phyloP scores from a whole-genome alignment of 352 stramenopile genomes.

The Phytophthora pistaciae region DNA sequence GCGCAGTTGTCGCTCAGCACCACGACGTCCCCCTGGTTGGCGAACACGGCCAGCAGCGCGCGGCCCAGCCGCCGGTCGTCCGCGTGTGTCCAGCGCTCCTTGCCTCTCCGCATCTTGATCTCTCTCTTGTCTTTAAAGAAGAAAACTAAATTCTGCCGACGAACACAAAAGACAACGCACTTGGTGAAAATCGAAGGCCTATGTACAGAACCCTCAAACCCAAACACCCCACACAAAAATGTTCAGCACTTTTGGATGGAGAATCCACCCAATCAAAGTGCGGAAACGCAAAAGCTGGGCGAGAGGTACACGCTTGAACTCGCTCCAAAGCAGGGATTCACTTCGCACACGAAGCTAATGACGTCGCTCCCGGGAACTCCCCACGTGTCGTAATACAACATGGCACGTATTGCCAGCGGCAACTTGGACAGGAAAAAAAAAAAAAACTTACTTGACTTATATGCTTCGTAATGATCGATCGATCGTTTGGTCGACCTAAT shows the following conservation, averaged over 20 bases:
- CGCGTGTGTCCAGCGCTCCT: slow-evolving; percentile 43
- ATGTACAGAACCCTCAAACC: not conserved
- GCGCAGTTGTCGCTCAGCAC: slow-evolving; percentile 38
- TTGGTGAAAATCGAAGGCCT: slow-evolving; percentile 30
- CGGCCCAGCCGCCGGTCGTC: slow-evolving; percentile 39
- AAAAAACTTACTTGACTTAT: slow-evolving; percentile 24
- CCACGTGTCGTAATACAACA: slow-evolving; percentile 14
- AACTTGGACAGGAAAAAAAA: slow-evolving; percentile 21
- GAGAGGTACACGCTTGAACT: slow-evolving; percentile 5
- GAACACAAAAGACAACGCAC: not conserved
- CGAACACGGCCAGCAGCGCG: slow-evolving; percentile 37
- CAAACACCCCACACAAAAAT: not conserved
- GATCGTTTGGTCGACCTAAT: not conserved
- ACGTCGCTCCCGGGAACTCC: slow-evolving; percentile 5
- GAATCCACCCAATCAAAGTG: slow-evolving; percentile 2
- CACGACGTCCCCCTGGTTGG: slow-evolving; percentile 22
- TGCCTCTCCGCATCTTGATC: slow-evolving; percentile 33
- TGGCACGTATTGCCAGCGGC: not conserved
- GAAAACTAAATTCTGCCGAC: slow-evolving; percentile 6
- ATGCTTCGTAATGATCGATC: not conserved
- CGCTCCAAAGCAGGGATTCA: slow-evolving; percentile 14
- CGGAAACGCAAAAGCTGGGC: slow-evolving; percentile 13
- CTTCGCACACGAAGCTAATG: slow-evolving; percentile 5
- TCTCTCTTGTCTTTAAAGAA: slow-evolving; percentile 9
- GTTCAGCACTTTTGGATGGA: slow-evolving; percentile 1